Percentiles rank a stretch among this genome's conserved stretches.
Evolutionary conservation across 768 basidiomycete species (phyloP).

Genomic region (Pleurotus platypus): DNA sequence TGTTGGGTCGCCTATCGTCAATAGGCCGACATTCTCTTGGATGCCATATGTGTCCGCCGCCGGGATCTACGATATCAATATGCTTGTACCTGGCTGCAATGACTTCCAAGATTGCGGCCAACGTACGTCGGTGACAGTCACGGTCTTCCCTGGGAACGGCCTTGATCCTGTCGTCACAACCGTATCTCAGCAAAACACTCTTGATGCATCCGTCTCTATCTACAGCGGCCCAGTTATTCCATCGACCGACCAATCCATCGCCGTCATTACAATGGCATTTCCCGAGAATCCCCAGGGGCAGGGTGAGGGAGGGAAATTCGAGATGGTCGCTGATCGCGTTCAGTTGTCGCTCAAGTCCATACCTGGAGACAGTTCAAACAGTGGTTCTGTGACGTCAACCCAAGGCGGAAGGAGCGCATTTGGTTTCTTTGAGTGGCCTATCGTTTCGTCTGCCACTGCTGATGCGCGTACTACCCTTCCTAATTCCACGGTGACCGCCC

Average conservation of each 20-base stretch:
- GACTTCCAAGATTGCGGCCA: constrained; percentile 74
- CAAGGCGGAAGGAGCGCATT: constrained; percentile 49
- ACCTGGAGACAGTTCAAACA: constrained; percentile 27
- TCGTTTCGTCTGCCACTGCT: constrained; percentile 35
- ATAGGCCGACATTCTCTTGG: constrained; percentile 84
- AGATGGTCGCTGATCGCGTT: constrained; percentile 84
- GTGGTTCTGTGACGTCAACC: constrained; percentile 22
- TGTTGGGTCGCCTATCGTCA: constrained; percentile 56
- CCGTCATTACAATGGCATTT: constrained; percentile 73
- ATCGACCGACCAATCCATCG: constrained; percentile 64
- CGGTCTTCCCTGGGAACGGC: constrained; percentile 74
- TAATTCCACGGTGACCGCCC: constrained; percentile 65
- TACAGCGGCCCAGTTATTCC: constrained; percentile 87
- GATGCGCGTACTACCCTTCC: constrained; percentile 63
- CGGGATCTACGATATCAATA: constrained; percentile 80
- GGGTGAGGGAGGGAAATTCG: constrained; percentile 66
- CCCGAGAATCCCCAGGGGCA: constrained; percentile 59
- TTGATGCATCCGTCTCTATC: constrained; percentile 58
- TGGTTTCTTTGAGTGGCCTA: constrained; percentile 89
- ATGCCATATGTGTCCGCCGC: constrained; percentile 88
- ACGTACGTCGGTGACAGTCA: constrained; percentile 80
- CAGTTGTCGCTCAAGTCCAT: constrained; percentile 71
- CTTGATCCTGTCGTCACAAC: constrained; percentile 63
- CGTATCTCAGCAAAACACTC: constrained; percentile 66
- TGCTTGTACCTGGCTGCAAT: constrained; percentile 85